phyloP scores from a whole-genome alignment of 176 grass and related monocot genomes.

The Cenchrus purpureus region DNA sequence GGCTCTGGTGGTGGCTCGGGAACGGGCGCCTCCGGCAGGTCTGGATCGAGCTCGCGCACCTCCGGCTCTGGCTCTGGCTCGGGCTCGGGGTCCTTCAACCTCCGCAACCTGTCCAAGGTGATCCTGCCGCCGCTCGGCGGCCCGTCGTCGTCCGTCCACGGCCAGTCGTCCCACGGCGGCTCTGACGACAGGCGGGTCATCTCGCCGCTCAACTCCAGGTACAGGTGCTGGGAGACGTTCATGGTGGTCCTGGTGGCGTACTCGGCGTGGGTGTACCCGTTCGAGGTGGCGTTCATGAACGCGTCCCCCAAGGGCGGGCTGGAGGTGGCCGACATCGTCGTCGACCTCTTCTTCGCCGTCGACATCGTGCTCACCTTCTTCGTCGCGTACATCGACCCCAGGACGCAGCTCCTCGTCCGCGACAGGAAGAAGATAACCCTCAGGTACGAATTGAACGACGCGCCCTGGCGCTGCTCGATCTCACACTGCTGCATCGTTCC shows the following conservation, averaged over 20 bases:
- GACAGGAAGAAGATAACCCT: conserved; percentile 67
- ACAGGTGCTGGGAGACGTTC: conserved; percentile 97
- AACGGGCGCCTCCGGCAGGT: conserved; percentile 26
- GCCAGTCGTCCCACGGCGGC: conserved; percentile 43
- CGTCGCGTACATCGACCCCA: conserved; percentile 86
- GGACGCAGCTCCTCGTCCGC: conserved; percentile 76
- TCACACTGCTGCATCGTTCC: not conserved
- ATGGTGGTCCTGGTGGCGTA: conserved; percentile 95
- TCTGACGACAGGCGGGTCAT: conserved; percentile 47
- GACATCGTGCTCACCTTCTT: conserved; percentile 95
- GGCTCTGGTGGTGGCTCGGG: not conserved
- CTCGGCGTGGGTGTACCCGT: conserved; percentile 98
- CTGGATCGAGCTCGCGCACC: conserved; percentile 16
- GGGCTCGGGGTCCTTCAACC: conserved; percentile 59
- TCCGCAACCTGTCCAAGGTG: conserved; percentile 78
- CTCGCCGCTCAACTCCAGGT: conserved; percentile 80
- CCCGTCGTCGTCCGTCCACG: conserved; percentile 30
- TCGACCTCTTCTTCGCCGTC: conserved; percentile 77
- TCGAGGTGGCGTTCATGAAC: conserved; percentile 98
- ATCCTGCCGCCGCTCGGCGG: conserved; percentile 82
- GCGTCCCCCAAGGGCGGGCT: conserved; percentile 75
- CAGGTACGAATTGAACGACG: conserved; percentile 44
- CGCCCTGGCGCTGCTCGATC: too few species aligned
- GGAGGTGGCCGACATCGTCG: conserved; percentile 70
- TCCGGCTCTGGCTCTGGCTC: not conserved